Conservation (phyloP, 352 stramenopile genomes). For the Globisporangium megalacanthum region DNA sequence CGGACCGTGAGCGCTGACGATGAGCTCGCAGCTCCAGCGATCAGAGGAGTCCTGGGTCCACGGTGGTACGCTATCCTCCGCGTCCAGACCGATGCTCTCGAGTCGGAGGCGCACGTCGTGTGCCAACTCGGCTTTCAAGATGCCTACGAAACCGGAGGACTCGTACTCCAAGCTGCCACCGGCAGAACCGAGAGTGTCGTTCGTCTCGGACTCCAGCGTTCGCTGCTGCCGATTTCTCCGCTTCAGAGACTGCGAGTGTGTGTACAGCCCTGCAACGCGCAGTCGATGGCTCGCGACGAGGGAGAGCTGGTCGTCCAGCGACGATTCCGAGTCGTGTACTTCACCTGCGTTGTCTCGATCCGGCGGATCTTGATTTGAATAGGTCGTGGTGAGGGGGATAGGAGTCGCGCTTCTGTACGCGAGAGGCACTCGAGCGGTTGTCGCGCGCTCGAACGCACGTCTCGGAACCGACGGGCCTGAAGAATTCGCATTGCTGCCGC, state of each 20-base stretch:
- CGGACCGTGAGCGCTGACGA: slow-evolving; percentile 2
- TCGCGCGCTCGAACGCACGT: background rate
- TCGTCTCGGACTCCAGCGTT: slow-evolving; percentile 1
- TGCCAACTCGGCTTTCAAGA: slow-evolving; percentile 5
- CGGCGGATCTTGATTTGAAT: background rate
- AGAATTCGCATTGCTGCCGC: slow-evolving; percentile 2
- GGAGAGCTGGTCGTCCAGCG: slow-evolving; percentile 4
- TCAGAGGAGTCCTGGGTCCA: slow-evolving; percentile 1
- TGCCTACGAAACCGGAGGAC: slow-evolving; percentile 5
- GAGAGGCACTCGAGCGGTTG: background rate
- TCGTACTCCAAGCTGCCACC: background rate
- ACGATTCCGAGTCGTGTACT: background rate
- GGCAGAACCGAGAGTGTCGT: background rate
- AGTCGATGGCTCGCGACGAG: slow-evolving; percentile 8
- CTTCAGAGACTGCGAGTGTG: slow-evolving; percentile 1
- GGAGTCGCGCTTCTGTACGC: background rate
- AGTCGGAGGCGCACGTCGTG: slow-evolving; percentile 2
- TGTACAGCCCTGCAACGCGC: slow-evolving; percentile 7
- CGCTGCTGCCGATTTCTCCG: slow-evolving; percentile 2
- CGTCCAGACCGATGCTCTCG: slow-evolving; percentile 6
- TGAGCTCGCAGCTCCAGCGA: slow-evolving; percentile 15
- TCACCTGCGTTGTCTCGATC: background rate
- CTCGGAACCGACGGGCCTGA: background rate
- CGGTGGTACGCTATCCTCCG: slow-evolving; percentile 13
- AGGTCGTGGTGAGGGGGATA: background rate